Percentiles rank a stretch among this genome's conserved stretches.
phyloP scores from a whole-genome alignment of 2,329 filamentous ascomycete species.

The Monosporascus cannonballus region DNA sequence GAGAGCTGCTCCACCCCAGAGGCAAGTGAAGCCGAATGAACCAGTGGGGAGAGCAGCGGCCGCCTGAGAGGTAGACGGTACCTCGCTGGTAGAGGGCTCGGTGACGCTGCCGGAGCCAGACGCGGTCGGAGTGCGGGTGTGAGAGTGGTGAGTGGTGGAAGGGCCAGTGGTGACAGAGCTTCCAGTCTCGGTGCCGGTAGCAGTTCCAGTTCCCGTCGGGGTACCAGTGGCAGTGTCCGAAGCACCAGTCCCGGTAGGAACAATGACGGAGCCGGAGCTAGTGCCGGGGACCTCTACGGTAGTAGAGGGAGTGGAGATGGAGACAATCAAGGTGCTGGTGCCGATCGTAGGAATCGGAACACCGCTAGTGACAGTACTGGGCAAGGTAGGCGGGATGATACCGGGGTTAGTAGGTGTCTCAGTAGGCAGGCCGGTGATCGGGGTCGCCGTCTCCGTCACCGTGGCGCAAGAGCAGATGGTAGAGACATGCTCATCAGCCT shows the following conservation, averaged over 20 bases:
- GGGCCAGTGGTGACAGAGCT: neutral
- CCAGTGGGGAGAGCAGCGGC: conserved; percentile 9
- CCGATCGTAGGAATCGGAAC: neutral
- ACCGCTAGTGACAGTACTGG: neutral
- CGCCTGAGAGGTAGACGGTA: neutral
- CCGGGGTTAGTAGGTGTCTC: neutral
- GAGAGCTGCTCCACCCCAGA: conserved; percentile 13
- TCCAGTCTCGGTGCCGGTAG: conserved; percentile 1
- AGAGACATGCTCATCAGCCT: neutral
- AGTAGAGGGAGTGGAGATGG: neutral
- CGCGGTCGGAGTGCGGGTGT: neutral
- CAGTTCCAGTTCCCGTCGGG: neutral
- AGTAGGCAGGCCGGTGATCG: neutral
- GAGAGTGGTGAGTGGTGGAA: conserved; percentile 1
- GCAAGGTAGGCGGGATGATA: neutral
- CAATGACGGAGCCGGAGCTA: neutral
- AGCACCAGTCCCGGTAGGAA: neutral
- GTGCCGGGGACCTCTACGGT: neutral
- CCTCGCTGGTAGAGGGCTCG: neutral
- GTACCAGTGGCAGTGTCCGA: neutral
- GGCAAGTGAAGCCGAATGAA: conserved; percentile 7
- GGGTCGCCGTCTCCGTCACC: neutral
- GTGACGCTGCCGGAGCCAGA: neutral
- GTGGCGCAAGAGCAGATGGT: neutral
- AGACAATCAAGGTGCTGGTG: neutral